Evolutionary conservation across 1,284 basidiomycete genomes (phyloP), one percentile per base, ranked within the genome.

Genomic region (Jaminaea rosea): DNA sequence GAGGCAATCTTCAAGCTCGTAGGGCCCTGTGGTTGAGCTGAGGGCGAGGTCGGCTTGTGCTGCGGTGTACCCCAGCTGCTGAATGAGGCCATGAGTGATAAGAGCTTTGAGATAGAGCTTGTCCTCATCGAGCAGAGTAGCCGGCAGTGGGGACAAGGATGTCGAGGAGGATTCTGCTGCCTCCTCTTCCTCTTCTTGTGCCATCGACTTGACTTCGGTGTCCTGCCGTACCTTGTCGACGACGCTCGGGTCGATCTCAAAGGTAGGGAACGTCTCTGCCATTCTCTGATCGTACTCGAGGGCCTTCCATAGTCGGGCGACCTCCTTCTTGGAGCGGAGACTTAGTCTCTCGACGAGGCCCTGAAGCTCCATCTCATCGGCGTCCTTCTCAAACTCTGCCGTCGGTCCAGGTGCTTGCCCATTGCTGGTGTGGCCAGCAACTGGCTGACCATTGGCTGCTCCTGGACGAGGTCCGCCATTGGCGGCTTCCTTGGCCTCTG

Each of bases 301-400:
- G 15, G 80, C 77, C 77, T 81, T 84, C 51, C 82, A 66, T 11
- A 80, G 81, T 67, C 89, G 80, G 1, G 79, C 75, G 49, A 92
- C 82, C 63, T 97, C 94, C 75, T 86, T 92, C 69, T 96, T 89
- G 2, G 82, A 86, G 64, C 84, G 88, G 15, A 92, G 88, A 65
- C 93, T 87, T 27, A 87, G 77, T 64, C 82, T 84, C 59, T 96
- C 90, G 19, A 73, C 72, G 27, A 75, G 55, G 32, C 65, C 60
- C 46, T 73, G 68, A 1, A 73, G 60, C 24, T 64, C 65, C 45
- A 67, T 62, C 44, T 71, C 65, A 47, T 75, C 72, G 13, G 63
- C 60, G 15, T 42, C 39, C 3, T 13, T 23, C 39, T 42, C 39
- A 42, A 42, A 42, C 19, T 42, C 39, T n/a, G n/a, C n/a, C n/a